Base-by-base conservation (phyloP, 805 yeast species). In the Pichia gijzeniarum region DNA sequence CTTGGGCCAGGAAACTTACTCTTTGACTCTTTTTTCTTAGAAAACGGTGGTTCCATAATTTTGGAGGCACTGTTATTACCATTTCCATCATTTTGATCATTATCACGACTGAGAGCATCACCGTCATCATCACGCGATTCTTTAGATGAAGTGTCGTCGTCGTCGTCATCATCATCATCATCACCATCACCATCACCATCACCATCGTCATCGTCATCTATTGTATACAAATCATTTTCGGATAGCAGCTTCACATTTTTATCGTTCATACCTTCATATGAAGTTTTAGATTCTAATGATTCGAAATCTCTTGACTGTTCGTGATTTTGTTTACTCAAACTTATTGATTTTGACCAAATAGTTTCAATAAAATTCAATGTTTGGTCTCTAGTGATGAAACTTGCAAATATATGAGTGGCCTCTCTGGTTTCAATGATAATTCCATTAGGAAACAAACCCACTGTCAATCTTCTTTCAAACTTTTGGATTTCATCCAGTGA, bases 361-460 rank as follows among this genome's bases (percentile, higher is more conserved):
- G 79, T 72, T 51, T 76, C 79, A 52, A 93, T 69, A 46, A 88
- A 74, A 38, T 81, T 83, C 53, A 76, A 76, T 0, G 95, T 82
- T 7, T 80, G 63, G 60, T 91, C 96, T 46, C 97, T 73, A 1
- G 91, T 77, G 6, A 87, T 68, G 58, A 91, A 89, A 45, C 95
- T 86, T 13, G 96, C 96, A 70, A 91, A 90, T 17, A 79, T 78
- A 55, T 88, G 85, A 50, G 76, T 78, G 4, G 73, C 76, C 63
- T 71, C 76, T 32, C 66, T 70, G 0, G 93, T 84, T 53, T 80
- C 82, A 20, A 88, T 71, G 5, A 76, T 68, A 35, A 91, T 87
- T 3, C 95, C 97, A 60, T 91, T 91, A 19, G 95, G 95, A 57
- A 91, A 88, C 20, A 91, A 69, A 0, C 95, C 96, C 5, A 87